These are phyloP conservation scores for Arthrocladium fulminans DNA, from an alignment of 2,329 filamentous ascomycete genomes.

Conservation along the genomic window DNA sequence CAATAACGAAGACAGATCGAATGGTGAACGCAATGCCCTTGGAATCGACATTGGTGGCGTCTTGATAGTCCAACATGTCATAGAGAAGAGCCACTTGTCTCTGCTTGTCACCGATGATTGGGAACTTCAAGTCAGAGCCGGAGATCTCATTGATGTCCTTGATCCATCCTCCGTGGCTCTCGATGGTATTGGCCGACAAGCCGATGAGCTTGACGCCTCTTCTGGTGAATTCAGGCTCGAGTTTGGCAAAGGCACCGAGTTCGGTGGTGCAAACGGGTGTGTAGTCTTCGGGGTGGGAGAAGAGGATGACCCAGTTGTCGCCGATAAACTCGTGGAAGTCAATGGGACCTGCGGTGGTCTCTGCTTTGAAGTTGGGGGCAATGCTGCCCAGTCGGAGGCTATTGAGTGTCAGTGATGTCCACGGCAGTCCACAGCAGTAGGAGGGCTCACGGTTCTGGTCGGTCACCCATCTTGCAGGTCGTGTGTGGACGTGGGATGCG, in stretches of 20 bases:
- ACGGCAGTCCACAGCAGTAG: not conserved
- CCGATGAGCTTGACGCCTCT: constrained; percentile 55
- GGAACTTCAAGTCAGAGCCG: constrained; percentile 30
- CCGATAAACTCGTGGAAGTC: constrained; percentile 66
- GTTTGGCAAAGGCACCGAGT: constrained; percentile 54
- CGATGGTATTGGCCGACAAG: constrained; percentile 50
- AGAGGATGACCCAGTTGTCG: constrained; percentile 61
- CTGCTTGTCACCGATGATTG: constrained; percentile 38
- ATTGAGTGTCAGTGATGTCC: constrained; percentile 5
- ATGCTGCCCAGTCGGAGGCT: constrained; percentile 56
- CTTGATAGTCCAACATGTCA: constrained; percentile 35
- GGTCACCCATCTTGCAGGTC: constrained; percentile 15
- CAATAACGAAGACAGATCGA: constrained; percentile 57
- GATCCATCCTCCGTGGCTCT: constrained; percentile 47
- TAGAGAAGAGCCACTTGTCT: constrained; percentile 34
- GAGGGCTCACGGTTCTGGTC: constrained; percentile 21
- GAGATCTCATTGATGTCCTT: constrained; percentile 41
- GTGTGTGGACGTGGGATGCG: not conserved
- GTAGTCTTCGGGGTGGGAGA: constrained; percentile 54
- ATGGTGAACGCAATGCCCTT: constrained; percentile 52
- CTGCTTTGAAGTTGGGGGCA: constrained; percentile 61
- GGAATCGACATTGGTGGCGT: constrained; percentile 36
- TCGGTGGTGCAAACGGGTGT: constrained; percentile 47
- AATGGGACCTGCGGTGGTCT: constrained; percentile 58
- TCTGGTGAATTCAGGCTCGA: constrained; percentile 56